Conservation (phyloP, 148 eudicot genomes). For the Chenopodium berlandieri region DNA sequence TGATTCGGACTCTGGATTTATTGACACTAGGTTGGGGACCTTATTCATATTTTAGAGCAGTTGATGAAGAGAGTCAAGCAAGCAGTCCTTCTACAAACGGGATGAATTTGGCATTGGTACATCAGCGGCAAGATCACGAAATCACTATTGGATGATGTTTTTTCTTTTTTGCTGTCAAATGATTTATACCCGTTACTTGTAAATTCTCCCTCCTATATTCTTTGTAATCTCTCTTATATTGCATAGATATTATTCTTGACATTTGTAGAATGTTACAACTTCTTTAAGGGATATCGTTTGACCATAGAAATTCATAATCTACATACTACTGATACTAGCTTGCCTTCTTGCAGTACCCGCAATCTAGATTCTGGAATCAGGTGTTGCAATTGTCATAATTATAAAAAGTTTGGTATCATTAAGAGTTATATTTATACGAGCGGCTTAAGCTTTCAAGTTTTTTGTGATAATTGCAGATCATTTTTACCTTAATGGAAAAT, state of each 20-base stretch:
- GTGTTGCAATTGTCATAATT: too few species aligned
- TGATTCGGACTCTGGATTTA: neutral
- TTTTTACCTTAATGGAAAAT: too few species aligned
- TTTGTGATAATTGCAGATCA: too few species aligned
- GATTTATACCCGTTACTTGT: neutral
- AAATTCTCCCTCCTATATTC: neutral
- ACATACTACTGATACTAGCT: too few species aligned
- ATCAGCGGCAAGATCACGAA: slow-evolving; percentile 4
- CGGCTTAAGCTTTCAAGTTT: too few species aligned
- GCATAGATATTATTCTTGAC: neutral
- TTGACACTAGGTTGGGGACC: slow-evolving; percentile 60
- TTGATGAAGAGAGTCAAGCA: slow-evolving; percentile 38
- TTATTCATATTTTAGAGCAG: slow-evolving; percentile 55
- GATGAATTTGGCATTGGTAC: slow-evolving; percentile 11
- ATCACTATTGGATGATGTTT: slow-evolving; percentile 13
- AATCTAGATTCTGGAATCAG: too few species aligned
- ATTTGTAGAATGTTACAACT: neutral
- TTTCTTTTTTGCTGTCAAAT: neutral
- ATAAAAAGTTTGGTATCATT: too few species aligned
- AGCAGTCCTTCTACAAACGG: neutral
- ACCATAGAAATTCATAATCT: neutral
- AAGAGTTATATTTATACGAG: too few species aligned
- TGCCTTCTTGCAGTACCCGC: too few species aligned
- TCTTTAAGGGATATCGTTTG: neutral
- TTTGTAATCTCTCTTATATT: neutral